Evolutionary conservation across 1,139 yeast species (phyloP).

Genomic region (Kodamaea fungicola): DNA sequence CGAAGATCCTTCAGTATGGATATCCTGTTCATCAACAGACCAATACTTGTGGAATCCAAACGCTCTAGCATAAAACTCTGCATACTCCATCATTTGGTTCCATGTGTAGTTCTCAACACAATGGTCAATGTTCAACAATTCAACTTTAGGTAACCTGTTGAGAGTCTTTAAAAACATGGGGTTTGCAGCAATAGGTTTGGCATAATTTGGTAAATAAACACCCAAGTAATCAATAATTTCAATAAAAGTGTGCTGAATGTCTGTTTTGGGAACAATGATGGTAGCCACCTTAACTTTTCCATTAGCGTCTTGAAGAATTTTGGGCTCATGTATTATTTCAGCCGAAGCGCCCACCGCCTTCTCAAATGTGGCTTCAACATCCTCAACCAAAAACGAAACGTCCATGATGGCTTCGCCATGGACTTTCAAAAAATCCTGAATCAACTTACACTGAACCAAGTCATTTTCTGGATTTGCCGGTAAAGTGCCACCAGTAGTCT

Average conservation of each 20-base stretch:
- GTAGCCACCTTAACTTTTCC: slow-evolving; percentile 57
- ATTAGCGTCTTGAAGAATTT: slow-evolving; percentile 32
- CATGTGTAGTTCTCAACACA: slow-evolving; percentile 77
- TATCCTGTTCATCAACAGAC: slow-evolving; percentile 78
- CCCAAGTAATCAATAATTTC: slow-evolving; percentile 47
- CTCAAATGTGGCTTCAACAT: slow-evolving; percentile 42
- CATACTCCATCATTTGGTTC: slow-evolving; percentile 59
- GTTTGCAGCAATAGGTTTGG: slow-evolving; percentile 5
- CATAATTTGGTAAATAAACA: slow-evolving; percentile 52
- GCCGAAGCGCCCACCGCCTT: slow-evolving; percentile 58
- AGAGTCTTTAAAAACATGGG: neutral
- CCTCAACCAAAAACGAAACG: slow-evolving; percentile 56
- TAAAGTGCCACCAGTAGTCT: slow-evolving; percentile 12
- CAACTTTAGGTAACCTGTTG: slow-evolving; percentile 20
- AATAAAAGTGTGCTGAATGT: slow-evolving; percentile 66
- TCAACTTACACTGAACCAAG: slow-evolving; percentile 23
- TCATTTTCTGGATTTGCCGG: slow-evolving; percentile 9
- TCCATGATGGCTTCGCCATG: slow-evolving; percentile 83
- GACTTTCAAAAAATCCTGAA: slow-evolving; percentile 41
- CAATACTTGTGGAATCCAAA: slow-evolving; percentile 77
- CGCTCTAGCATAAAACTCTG: slow-evolving; percentile 54
- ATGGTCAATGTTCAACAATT: slow-evolving; percentile 51
- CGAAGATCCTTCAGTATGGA: slow-evolving; percentile 67
- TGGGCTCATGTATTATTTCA: slow-evolving; percentile 41
- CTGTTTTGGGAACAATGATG: slow-evolving; percentile 55